Conservation (phyloP, 2,329 filamentous ascomycete genomes). For the Pestalotiopsis sp. region DNA sequence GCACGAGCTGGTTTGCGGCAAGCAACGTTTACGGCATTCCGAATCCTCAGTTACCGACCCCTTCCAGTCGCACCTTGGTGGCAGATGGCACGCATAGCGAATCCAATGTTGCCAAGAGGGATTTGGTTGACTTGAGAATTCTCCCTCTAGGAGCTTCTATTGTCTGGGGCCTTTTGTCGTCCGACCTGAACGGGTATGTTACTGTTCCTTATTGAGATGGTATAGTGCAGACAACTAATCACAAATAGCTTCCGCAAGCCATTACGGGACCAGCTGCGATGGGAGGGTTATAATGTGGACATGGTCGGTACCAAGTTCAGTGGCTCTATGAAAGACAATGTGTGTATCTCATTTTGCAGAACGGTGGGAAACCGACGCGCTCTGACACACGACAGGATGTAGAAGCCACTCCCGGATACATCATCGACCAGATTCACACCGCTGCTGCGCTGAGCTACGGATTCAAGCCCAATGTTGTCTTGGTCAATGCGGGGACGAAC, state of each 20-base stretch:
- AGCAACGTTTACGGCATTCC: neutral
- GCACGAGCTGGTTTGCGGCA: neutral
- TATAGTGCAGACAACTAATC: neutral
- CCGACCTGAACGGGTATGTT: constrained; percentile 46
- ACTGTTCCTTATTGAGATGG: neutral
- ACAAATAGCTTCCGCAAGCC: constrained; percentile 20
- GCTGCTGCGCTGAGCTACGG: neutral
- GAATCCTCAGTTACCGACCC: neutral
- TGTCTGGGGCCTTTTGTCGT: constrained; percentile 11
- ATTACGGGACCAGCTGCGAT: constrained; percentile 23
- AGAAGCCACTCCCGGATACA: constrained; percentile 19
- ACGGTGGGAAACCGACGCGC: neutral
- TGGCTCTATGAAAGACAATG: constrained; percentile 28
- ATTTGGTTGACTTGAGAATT: constrained; percentile 6
- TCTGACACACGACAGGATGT: constrained; percentile 14
- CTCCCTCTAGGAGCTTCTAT: constrained; percentile 15
- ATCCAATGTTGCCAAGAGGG: neutral
- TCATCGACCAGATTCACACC: constrained; percentile 18
- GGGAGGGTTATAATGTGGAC: constrained; percentile 25
- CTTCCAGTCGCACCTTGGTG: neutral
- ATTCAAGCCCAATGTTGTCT: constrained; percentile 23
- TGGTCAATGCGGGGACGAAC: constrained; percentile 36
- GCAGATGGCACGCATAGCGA: neutral
- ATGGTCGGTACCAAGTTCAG: constrained; percentile 26
- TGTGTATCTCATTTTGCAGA: neutral